These are phyloP conservation scores for Heliocybe sulcata DNA, from an alignment of 1,284 basidiomycete genomes.

Conservation along the genomic window DNA sequence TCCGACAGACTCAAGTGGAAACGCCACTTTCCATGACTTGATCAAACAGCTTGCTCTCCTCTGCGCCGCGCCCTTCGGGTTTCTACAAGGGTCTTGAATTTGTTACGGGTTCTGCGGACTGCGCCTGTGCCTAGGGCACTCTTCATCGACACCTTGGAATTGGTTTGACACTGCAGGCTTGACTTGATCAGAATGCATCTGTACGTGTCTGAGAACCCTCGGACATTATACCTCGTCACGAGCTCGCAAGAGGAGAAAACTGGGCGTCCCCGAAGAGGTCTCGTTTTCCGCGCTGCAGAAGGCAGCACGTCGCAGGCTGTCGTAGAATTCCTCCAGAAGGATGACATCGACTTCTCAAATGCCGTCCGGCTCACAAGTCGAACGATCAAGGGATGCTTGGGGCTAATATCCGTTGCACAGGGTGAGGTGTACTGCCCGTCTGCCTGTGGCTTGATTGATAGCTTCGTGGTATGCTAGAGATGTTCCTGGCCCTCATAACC, in stretches of 20 bases:
- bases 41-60: neutral
- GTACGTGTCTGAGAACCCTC: slow-evolving; percentile 57
- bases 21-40: neutral
- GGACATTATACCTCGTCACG: slow-evolving; percentile 67
- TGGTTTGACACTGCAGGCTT: neutral
- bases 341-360: slow-evolving; percentile 61
- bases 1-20: no score
- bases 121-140: neutral
- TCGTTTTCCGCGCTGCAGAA: slow-evolving; percentile 65
- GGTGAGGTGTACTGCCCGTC: slow-evolving; percentile 33
- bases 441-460: neutral
- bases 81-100: no score
- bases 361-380: slow-evolving; percentile 57
- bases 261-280: slow-evolving; percentile 50
- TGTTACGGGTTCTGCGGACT: neutral
- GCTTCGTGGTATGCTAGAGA: slow-evolving; percentile 37
- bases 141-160: neutral
- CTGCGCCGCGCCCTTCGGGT: neutral
- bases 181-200: slow-evolving; percentile 45
- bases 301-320: slow-evolving; percentile 55
- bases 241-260: slow-evolving; percentile 54
- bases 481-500: slow-evolving; percentile 74
- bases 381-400: slow-evolving; percentile 76
- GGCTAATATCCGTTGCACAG: slow-evolving; percentile 63
- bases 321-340: slow-evolving; percentile 75